These are phyloP conservation scores for Coffea humblotiana DNA, from an alignment of 305 asterid species.

Conservation along the genomic window DNA sequence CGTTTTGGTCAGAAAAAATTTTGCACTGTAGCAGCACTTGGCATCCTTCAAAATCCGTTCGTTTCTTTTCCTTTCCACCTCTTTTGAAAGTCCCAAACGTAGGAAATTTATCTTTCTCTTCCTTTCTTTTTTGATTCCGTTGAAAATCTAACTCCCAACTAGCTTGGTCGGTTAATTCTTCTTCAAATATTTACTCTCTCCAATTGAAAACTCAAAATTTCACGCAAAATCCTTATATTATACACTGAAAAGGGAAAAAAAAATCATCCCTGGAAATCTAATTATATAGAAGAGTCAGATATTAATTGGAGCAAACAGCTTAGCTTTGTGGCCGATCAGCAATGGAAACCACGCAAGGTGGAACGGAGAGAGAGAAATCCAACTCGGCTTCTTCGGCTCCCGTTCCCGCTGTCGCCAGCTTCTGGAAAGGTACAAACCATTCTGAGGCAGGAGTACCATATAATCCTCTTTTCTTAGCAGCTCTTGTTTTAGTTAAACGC, in stretches of 20 bases:
- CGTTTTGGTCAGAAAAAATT: too few species aligned
- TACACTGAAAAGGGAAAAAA: background rate
- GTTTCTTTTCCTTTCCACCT: too few species aligned
- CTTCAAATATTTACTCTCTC: background rate
- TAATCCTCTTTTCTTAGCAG: background rate
- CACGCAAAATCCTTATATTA: background rate
- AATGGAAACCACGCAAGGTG: constrained; percentile 75
- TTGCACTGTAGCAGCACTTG: too few species aligned
- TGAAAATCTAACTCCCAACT: too few species aligned
- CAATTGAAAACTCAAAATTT: background rate
- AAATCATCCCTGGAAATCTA: too few species aligned
- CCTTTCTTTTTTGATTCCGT: too few species aligned
- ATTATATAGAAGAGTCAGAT: background rate
- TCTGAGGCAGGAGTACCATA: constrained; percentile 1
- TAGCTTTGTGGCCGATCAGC: constrained; percentile 33
- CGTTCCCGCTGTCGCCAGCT: constrained; percentile 66
- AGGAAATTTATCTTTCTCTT: too few species aligned
- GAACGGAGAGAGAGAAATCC: constrained; percentile 72
- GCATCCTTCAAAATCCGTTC: too few species aligned
- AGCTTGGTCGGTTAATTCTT: background rate
- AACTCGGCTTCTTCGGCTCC: constrained; percentile 74
- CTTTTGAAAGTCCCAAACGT: too few species aligned
- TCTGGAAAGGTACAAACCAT: constrained; percentile 81
- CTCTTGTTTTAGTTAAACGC: background rate
- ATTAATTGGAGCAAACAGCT: constrained; percentile 11